Evolutionary conservation across 768 basidiomycete genomes (phyloP), one percentile per base, ranked within the genome.

Genomic region (Lentinula aciculospora): DNA sequence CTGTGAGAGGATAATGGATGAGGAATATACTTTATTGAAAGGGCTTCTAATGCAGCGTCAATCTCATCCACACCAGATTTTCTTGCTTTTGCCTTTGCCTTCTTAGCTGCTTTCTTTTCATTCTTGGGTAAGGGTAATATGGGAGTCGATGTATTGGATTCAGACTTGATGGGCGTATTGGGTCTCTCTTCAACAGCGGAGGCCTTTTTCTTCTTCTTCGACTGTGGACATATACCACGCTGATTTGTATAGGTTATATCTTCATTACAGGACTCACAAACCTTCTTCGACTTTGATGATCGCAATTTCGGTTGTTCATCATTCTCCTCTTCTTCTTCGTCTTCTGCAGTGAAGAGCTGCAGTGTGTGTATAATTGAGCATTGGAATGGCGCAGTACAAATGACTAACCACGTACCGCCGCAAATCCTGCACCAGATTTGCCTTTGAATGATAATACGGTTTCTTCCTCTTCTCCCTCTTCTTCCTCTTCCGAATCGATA

Each of bases 41-140:
- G 76, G 64, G 97, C 93, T 1, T 86, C 88, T 9, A 98, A 75
- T 0, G 86, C 94, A 55, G 82, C 77, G 63, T 97, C 94, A 27
- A 98, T 73, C 61, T 98, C 93, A 64, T 94, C 89, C 56, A 77
- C 70, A 13, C 80, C 83, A 0, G 79, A 80, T 51, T 83, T 86
- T 70, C 83, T 85, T 56, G 79, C 83, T 67, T 86, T 89, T 4
- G 74, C 79, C 62, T 83, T 83, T 1, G 80, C 82, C 65, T 85
- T 84, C 70, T 87, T 87, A 23, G 77, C 70, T 3, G 84, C 79
- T 61, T 82, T 83, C 68, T 83, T 81, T 65, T 86, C 77, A 51
- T 72, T 79, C 57, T 71, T 72, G 57, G 25, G 57, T 62, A 45
- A 66, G 45, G 23, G 66, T 53, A 0, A 65, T 55, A 10, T 58